Evolutionary conservation across 2,329 filamentous ascomycete genomes (phyloP), one percentile per base, ranked within the genome.

Genomic region (Diatrype stigma): DNA sequence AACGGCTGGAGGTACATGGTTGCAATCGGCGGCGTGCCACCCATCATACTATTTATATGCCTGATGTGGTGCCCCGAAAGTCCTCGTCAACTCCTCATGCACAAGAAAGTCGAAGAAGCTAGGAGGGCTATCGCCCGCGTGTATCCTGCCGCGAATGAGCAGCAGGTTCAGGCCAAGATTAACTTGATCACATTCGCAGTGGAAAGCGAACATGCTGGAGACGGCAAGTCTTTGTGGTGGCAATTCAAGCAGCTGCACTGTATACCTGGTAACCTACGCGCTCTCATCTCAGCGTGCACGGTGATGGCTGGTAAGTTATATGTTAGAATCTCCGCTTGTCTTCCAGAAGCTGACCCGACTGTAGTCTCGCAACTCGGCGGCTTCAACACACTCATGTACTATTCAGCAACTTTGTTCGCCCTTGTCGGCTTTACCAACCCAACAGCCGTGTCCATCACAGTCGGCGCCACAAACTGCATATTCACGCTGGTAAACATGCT

Each of bases 1-100:
- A 61, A 70, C n/a, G 75, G 73, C n/a, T 79, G 76, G 77, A 60
- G 75, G 49, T 74, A 70, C 40, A 78, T 78, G 70, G 74, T 78
- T 3, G 76, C 70, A 0, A 64, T 73, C 1, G 76, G 76, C 19
- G 77, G 65, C 3, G 48, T 76, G 1, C 77, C 77, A 2, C 67
- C 75, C 2, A 64, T 79, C n/a, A 46, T 75, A 3, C 70, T 79
- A 1, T 67, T 58, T 3, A 62, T 58, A 17, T 65, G 78, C 3
- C 67, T 79, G 1, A 65, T 70, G 1, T 72, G 73, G 56, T 76
- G 73, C 53, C 76, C 76, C 0, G 76, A 80, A 50, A 75, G 72
- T 1, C 75, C 75, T 6, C 70, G 74, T 4, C 73, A 77, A 51
- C 63, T 78, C 4, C 63, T 78, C 26, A 71, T 61, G n/a, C 73